Percentiles rank a stretch among this genome's conserved stretches.
These are phyloP conservation scores for Straminergon stramineum DNA, from an alignment of 225 moss, liverwort and hornwort genomes.

Conservation along the genomic window DNA sequence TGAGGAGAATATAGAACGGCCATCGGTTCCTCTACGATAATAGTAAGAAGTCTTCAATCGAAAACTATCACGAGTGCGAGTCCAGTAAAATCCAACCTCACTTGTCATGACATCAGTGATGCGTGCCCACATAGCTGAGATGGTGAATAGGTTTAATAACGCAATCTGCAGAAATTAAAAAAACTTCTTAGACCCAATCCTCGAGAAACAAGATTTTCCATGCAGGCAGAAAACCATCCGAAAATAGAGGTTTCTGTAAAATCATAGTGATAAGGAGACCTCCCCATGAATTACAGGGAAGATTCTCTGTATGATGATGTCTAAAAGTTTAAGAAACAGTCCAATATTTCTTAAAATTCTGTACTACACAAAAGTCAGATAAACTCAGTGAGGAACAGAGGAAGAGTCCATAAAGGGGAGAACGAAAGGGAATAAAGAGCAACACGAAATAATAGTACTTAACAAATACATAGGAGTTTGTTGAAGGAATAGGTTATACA, in stretches of 20 bases:
- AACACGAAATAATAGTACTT: background rate
- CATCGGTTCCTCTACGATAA: background rate
- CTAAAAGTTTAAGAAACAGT: background rate
- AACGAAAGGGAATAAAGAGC: background rate
- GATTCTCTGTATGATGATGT: background rate
- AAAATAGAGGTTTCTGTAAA: background rate
- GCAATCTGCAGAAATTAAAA: constrained; percentile 30
- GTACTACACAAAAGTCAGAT: background rate
- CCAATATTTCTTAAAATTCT: background rate
- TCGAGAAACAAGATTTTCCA: background rate
- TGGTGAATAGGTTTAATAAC: constrained; percentile 44
- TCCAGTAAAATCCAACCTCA: constrained; percentile 33
- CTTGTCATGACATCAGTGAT: constrained; percentile 56
- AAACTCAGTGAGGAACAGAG: background rate
- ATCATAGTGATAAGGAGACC: background rate
- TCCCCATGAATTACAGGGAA: background rate
- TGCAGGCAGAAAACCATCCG: too few species aligned
- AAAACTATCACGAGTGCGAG: background rate
- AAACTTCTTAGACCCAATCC: background rate
- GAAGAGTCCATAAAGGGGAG: background rate
- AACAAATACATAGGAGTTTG: background rate
- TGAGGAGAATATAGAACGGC: background rate
- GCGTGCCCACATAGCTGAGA: constrained; percentile 59
- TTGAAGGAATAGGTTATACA: background rate
- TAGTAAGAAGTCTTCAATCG: background rate